Conservation (phyloP, 305 asterid genomes). For the Fraxinus xanthoxyloides region DNA sequence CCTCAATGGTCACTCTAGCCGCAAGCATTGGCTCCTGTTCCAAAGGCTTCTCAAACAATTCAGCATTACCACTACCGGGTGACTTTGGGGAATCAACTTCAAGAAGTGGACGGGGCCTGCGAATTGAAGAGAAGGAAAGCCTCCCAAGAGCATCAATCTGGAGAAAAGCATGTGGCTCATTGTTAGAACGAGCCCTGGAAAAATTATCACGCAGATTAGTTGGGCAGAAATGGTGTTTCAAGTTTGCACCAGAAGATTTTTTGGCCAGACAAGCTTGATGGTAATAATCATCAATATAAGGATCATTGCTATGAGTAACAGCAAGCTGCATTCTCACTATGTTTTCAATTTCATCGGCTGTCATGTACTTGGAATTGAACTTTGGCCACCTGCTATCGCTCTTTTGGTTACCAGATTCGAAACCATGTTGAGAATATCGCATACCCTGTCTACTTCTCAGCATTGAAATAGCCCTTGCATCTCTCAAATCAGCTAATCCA, state of each 20-base stretch:
- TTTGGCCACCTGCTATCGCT: slow-evolving; percentile 65
- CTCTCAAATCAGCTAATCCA: slow-evolving; percentile 73
- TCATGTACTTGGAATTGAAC: slow-evolving; percentile 77
- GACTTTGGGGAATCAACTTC: slow-evolving; percentile 78
- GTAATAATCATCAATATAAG: slow-evolving; percentile 86
- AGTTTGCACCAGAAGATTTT: slow-evolving; percentile 68
- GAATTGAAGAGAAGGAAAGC: slow-evolving; percentile 79
- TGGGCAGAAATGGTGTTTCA: slow-evolving; percentile 91
- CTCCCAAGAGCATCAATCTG: slow-evolving; percentile 97
- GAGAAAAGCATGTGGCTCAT: slow-evolving; percentile 88
- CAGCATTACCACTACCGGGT: slow-evolving; percentile 43
- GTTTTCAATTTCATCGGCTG: slow-evolving; percentile 80
- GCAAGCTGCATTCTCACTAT: slow-evolving; percentile 82
- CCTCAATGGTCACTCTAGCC: slow-evolving; percentile 84
- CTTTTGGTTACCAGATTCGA: slow-evolving; percentile 48
- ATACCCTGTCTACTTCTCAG: slow-evolving; percentile 57
- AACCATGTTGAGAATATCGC: slow-evolving; percentile 51
- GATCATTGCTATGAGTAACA: slow-evolving; percentile 88
- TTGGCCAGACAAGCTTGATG: slow-evolving; percentile 86
- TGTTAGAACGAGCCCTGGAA: slow-evolving; percentile 58
- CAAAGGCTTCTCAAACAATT: slow-evolving; percentile 69
- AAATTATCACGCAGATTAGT: slow-evolving; percentile 60
- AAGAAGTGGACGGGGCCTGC: slow-evolving; percentile 94
- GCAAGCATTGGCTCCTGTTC: slow-evolving; percentile 98
- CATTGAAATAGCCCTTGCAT: slow-evolving; percentile 62